phyloP scores from a whole-genome alignment of 2,329 filamentous ascomycete species.

The Fusarium armeniacum region DNA sequence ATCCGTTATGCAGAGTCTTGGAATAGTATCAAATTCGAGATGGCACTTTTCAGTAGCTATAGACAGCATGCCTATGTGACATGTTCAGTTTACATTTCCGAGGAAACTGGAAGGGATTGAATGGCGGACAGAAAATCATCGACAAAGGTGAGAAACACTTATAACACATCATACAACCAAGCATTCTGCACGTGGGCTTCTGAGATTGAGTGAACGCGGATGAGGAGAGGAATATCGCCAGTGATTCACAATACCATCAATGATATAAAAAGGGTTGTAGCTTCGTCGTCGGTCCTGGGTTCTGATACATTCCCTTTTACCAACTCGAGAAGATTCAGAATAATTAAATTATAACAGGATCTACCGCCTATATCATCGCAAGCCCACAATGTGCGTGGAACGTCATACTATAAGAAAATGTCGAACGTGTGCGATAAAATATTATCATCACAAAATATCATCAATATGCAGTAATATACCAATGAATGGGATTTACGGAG shows the following conservation, averaged over 20 bases:
- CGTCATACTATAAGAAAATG: neutral
- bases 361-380: rapidly evolving
- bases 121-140: neutral
- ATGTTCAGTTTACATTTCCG: neutral
- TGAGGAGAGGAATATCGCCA: neutral
- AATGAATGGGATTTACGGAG: rapidly evolving
- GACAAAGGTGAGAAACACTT: neutral
- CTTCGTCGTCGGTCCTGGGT: rapidly evolving
- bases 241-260: neutral
- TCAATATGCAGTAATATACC: neutral
- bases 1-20: rapidly evolving
- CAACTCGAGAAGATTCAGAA: no score
- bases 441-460: neutral
- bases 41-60: no score
- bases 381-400: neutral
- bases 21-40: neutral
- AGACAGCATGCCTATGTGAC: no score
- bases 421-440: neutral
- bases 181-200: rapidly evolving
- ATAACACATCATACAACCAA: rapidly evolving
- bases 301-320: neutral
- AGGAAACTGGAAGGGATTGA: neutral
- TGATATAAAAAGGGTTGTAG: neutral
- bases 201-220: no score
- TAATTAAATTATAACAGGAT: neutral